Percentiles rank a stretch among this genome's conserved stretches.
Conservation (phyloP, 1,284 basidiomycete species). For the Stereum hirsutum region DNA sequence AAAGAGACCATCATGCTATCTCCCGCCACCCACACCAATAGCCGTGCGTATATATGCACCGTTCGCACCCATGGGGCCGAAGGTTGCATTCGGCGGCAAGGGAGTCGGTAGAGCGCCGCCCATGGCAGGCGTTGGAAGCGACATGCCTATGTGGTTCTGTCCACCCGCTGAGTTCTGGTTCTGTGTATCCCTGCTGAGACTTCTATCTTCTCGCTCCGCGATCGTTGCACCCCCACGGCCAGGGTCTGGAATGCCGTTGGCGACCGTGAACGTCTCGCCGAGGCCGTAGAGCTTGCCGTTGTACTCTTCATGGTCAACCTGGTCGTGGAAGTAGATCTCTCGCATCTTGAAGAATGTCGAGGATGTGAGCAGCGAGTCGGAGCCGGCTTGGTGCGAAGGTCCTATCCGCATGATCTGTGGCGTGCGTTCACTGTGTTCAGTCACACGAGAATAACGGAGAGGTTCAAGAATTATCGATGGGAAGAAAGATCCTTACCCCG, state of each 20-base stretch:
- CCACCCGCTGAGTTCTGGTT: slow-evolving; percentile 41
- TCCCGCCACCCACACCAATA: slow-evolving; percentile 50
- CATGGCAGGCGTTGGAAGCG: slow-evolving; percentile 32
- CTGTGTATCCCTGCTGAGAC: slow-evolving; percentile 41
- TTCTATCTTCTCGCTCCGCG: slow-evolving; percentile 69
- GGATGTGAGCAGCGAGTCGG: slow-evolving; percentile 89
- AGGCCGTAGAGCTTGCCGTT: slow-evolving; percentile 73
- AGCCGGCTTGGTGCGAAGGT: slow-evolving; percentile 92
- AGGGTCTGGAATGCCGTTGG: slow-evolving; percentile 56
- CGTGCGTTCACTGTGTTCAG: slow-evolving; percentile 3
- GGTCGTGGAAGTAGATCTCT: slow-evolving; percentile 82
- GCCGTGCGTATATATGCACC: slow-evolving; percentile 56
- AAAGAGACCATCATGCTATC: too few relatives aligned
- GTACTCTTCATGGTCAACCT: slow-evolving; percentile 73
- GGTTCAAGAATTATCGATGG: slow-evolving; percentile 13
- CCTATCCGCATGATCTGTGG: slow-evolving; percentile 81
- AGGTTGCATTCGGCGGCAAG: slow-evolving; percentile 39
- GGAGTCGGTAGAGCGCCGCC: slow-evolving; percentile 25
- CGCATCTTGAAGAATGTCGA: slow-evolving; percentile 96
- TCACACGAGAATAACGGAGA: slow-evolving; percentile 5
- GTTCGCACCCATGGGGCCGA: slow-evolving; percentile 48
- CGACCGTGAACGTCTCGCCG: slow-evolving; percentile 61
- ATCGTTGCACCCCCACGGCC: slow-evolving; percentile 64
- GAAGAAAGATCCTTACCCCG: slow-evolving; percentile 41
- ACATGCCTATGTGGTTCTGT: slow-evolving; percentile 17